Percentiles rank a stretch among this genome's conserved stretches.
These are phyloP conservation scores for Juncus effusus DNA, from an alignment of 176 grass and related monocot genomes.

Conservation along the genomic window DNA sequence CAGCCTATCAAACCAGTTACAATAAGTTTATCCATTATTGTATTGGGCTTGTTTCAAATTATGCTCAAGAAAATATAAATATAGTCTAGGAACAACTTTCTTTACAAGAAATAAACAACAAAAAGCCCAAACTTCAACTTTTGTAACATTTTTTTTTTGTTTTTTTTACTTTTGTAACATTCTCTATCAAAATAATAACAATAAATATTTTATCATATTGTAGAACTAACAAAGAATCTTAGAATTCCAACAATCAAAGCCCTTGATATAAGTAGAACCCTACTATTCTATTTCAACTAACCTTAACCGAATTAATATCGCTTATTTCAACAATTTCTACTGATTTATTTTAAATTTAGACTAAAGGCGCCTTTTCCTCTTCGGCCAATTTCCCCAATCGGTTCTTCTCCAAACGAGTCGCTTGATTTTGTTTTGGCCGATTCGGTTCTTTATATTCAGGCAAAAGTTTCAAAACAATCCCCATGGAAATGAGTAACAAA, in stretches of 20 bases:
- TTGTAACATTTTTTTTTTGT: background rate
- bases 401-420: constrained; percentile 17
- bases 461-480: constrained; percentile 74
- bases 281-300: constrained; percentile 1
- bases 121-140: too few relatives aligned
- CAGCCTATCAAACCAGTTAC: too few relatives aligned
- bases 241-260: background rate
- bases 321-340: background rate
- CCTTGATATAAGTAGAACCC: constrained; percentile 9
- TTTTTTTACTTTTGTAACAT: background rate
- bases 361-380: constrained; percentile 42
- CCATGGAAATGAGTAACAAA: constrained; percentile 77
- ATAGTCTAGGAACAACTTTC: too few relatives aligned
- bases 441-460: constrained; percentile 49
- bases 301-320: background rate
- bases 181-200: background rate
- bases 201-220: background rate
- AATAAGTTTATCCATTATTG: too few relatives aligned
- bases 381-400: constrained; percentile 20
- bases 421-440: constrained; percentile 16
- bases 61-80: too few relatives aligned
- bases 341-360: constrained; percentile 26
- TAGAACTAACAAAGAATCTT: too few relatives aligned
- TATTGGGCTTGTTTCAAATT: too few relatives aligned
- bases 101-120: background rate